Conservation (phyloP, 164 flowering plant species). For the Stephania japonica region DNA sequence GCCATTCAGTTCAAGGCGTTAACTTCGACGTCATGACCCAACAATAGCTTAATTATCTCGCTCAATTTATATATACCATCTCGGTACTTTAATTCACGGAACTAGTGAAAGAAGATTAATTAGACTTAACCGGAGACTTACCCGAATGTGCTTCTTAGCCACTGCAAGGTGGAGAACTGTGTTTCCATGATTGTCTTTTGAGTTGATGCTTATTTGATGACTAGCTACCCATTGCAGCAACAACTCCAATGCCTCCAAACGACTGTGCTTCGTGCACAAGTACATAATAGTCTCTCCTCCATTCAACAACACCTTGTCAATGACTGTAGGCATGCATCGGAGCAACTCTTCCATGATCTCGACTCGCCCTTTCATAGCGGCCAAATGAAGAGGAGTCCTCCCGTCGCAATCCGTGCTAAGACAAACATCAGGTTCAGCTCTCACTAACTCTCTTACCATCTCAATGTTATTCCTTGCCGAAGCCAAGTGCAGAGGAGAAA, state of each 20-base stretch:
- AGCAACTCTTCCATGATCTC: constrained; percentile 22
- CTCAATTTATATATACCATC: not conserved
- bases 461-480: not conserved
- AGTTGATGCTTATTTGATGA: not conserved
- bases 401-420: constrained; percentile 13
- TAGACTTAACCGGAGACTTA: not conserved
- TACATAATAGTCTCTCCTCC: constrained; percentile 27
- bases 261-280: constrained; percentile 7
- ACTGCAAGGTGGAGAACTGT: constrained; percentile 9
- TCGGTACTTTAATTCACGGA: no score
- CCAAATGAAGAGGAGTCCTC: constrained; percentile 28
- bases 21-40: constrained; percentile 10
- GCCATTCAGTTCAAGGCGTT: constrained; percentile 16
- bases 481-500: constrained; percentile 1
- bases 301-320: not conserved
- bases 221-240: not conserved
- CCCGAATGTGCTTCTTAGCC: constrained; percentile 9
- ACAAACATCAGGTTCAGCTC: constrained; percentile 13
- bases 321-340: constrained; percentile 2
- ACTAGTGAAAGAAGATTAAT: not conserved
- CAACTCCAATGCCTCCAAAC: not conserved
- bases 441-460: not conserved
- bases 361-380: constrained; percentile 24
- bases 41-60: constrained; percentile 13
- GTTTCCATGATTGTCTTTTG: constrained; percentile 6